Percentiles rank a stretch among this genome's conserved stretches.
Conservation (phyloP, 2,329 filamentous ascomycete genomes). For the Clarireedia paspali region DNA sequence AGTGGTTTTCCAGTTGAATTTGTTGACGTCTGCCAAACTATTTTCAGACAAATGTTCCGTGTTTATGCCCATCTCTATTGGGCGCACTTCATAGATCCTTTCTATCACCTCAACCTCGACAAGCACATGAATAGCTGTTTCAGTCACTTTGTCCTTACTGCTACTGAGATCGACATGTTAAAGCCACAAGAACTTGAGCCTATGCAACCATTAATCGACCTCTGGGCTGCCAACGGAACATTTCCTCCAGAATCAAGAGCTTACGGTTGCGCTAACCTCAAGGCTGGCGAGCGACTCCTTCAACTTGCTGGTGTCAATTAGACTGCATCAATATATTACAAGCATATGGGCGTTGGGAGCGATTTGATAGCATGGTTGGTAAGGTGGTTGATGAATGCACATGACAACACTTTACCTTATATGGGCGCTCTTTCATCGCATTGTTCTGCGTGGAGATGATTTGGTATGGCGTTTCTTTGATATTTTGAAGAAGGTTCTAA, state of each 20-base stretch:
- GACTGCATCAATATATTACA: slow-evolving; percentile 2
- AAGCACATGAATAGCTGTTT: slow-evolving; percentile 84
- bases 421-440: background rate
- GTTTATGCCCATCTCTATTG: slow-evolving; percentile 98
- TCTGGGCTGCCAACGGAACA: slow-evolving; percentile 84
- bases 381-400: slow-evolving; percentile 7
- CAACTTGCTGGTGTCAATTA: slow-evolving; percentile 16
- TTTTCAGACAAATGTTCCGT: slow-evolving; percentile 97
- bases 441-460: slow-evolving; percentile 4
- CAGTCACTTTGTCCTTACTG: slow-evolving; percentile 74
- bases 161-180: slow-evolving; percentile 75
- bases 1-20: slow-evolving; percentile 91
- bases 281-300: slow-evolving; percentile 51
- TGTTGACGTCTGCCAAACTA: slow-evolving; percentile 81
- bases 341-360: slow-evolving; percentile 9
- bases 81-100: slow-evolving; percentile 81
- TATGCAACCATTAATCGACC: slow-evolving; percentile 88
- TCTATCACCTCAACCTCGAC: slow-evolving; percentile 74
- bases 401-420: slow-evolving; percentile 4
- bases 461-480: slow-evolving; percentile 4
- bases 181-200: slow-evolving; percentile 87
- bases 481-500: background rate
- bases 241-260: slow-evolving; percentile 70
- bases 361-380: slow-evolving; percentile 8
- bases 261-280: slow-evolving; percentile 56